Base-by-base conservation (phyloP, 768 basidiomycete species). In the Suillus clintonianus region DNA sequence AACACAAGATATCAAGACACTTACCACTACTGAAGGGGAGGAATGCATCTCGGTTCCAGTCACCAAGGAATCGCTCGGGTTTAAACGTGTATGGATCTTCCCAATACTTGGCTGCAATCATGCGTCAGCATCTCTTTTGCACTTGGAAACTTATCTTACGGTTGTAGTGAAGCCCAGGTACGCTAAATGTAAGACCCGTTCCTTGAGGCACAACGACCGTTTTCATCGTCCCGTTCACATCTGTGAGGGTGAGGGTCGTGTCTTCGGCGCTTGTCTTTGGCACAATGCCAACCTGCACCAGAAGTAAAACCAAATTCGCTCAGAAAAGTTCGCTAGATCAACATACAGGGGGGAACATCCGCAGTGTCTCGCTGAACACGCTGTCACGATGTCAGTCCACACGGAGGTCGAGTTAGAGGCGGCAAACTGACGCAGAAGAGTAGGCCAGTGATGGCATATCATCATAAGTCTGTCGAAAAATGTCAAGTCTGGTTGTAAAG, bases 21-120 rank as follows among this genome's bases (percentile, higher is more conserved):
- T 61, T 60, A 76, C 83, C 83, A 51, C 70, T 75, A 60, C 81
- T 83, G 68, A 86, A 86, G 4, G 85, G 83, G 32, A 84, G 43
- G 68, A 85, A 86, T 0, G 85, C 86, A 66, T 86, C 85, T 41
- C 79, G 76, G 24, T 82, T 79, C 80, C 83, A 87, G 54, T 85
- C 81, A 41, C 76, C 78, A n/a, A 85, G 71, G 75, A 86, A 86
- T 8, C 85, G 78, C 32, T 77, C 76, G 0, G 79, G 80, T 24
- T 71, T 74, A 69, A 80, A 81, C 14, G 63, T 67, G 27, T 71
- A 50, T 1, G 80, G 79, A 36, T 80, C 76, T 6, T 74, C 68
- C 79, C 80, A 80, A 67, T 79, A 78, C 11, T 68, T 67, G 5
- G 78, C 79, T 80, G 64, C 32, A 53, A 39, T 30, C 22, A 32